Evolutionary conservation across 2,329 filamentous ascomycete genomes (phyloP).

Genomic region (Pleurostoma richardsiae): DNA sequence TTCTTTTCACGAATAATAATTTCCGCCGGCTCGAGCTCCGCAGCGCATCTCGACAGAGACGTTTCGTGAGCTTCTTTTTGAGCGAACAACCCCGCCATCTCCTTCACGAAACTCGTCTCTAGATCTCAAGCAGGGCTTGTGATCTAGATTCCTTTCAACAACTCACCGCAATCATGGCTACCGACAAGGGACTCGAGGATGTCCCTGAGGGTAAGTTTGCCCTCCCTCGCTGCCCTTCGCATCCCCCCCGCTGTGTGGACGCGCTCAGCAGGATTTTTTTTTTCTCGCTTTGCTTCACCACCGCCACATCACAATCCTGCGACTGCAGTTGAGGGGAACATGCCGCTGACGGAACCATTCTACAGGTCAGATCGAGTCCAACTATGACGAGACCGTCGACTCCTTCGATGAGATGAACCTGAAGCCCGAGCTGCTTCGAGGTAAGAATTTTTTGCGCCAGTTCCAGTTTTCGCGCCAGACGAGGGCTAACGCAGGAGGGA

Average conservation of each 20-base stretch:
- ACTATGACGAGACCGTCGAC: slow-evolving; percentile 99
- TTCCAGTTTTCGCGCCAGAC: background rate
- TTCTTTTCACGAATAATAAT: slow-evolving; percentile 23
- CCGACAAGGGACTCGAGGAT: slow-evolving; percentile 96
- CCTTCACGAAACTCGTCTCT: slow-evolving; percentile 31
- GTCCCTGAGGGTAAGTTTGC: slow-evolving; percentile 80
- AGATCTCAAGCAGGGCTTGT: slow-evolving; percentile 78
- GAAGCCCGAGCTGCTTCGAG: slow-evolving; percentile 94
- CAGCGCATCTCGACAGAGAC: slow-evolving; percentile 21
- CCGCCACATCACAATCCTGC: too few relatives aligned
- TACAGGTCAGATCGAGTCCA: slow-evolving; percentile 97
- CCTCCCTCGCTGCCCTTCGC: slow-evolving; percentile 1
- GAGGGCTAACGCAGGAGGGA: slow-evolving; percentile 14
- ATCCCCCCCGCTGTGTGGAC: background rate
- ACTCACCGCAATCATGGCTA: slow-evolving; percentile 89
- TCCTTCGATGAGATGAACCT: slow-evolving; percentile 98
- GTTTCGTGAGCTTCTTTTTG: slow-evolving; percentile 28
- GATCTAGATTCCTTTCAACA: slow-evolving; percentile 57
- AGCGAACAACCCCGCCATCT: slow-evolving; percentile 29
- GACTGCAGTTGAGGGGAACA: too few relatives aligned
- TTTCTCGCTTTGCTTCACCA: background rate
- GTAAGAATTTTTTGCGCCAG: slow-evolving; percentile 39
- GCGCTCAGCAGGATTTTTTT: background rate
- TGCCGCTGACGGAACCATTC: background rate
- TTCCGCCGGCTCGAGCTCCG: slow-evolving; percentile 10